These are phyloP conservation scores for Pseudocercospora fuligena DNA, from an alignment of 2,329 filamentous ascomycete genomes.

Conservation along the genomic window DNA sequence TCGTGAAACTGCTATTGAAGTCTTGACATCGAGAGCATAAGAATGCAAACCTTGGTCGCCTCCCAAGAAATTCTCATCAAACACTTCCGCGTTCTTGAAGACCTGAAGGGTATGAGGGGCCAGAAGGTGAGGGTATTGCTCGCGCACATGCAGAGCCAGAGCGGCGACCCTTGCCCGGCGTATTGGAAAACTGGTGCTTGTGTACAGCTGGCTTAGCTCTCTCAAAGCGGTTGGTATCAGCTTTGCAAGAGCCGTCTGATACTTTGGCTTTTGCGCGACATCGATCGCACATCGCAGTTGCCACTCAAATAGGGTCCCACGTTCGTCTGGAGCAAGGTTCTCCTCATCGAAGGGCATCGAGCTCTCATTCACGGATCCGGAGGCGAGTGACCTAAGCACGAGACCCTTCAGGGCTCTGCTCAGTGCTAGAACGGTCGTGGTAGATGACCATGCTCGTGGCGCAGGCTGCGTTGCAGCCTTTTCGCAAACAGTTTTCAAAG, in stretches of 20 bases:
- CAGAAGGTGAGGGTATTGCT: constrained; percentile 32
- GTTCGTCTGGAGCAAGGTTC: constrained; percentile 34
- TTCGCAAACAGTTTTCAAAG: constrained; percentile 59
- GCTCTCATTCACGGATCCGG: constrained; percentile 24
- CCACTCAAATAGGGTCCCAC: constrained; percentile 49
- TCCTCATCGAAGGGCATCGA: constrained; percentile 41
- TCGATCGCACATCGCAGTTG: constrained; percentile 42
- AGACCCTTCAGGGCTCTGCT: constrained; percentile 32
- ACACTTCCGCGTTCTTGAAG: constrained; percentile 16
- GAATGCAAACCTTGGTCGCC: constrained; percentile 42
- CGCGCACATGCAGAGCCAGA: constrained; percentile 30
- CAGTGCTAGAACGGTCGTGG: constrained; percentile 27
- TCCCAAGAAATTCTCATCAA: constrained; percentile 24
- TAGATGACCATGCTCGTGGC: constrained; percentile 29
- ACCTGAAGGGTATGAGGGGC: constrained; percentile 19
- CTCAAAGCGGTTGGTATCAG: constrained; percentile 28
- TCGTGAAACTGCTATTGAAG: constrained; percentile 46
- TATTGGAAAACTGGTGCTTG: constrained; percentile 31
- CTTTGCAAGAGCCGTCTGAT: constrained; percentile 21
- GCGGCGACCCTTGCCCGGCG: constrained; percentile 36
- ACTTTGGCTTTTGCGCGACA: constrained; percentile 32
- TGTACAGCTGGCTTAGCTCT: constrained; percentile 32
- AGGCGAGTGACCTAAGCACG: constrained; percentile 23
- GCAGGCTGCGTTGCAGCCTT: constrained; percentile 56
- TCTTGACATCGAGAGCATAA: constrained; percentile 44